Evolutionary conservation across 164 flowering plant species (phyloP).

Genomic region (Santalum album): DNA sequence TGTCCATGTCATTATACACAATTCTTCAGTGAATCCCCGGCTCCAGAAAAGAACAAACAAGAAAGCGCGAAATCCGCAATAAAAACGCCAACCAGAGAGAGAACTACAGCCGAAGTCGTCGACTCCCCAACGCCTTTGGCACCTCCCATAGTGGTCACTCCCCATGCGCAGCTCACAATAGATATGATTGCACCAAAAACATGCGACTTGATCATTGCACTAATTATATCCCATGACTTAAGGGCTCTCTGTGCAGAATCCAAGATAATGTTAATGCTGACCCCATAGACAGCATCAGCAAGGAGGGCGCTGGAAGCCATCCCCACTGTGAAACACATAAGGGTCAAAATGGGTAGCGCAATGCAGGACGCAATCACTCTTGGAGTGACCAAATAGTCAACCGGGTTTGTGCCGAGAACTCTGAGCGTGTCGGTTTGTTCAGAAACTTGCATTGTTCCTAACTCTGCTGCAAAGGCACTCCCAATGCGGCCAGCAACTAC

Average conservation of each 20-base stretch:
- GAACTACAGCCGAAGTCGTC: conserved; percentile 86
- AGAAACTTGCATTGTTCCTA: conserved; percentile 97
- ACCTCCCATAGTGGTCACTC: conserved; percentile 83
- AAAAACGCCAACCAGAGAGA: conserved; percentile 86
- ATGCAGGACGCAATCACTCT: conserved; percentile 79
- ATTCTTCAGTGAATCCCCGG: conserved; percentile 75
- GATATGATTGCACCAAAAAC: conserved; percentile 85
- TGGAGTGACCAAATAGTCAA: conserved; percentile 84
- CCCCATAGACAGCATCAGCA: conserved; percentile 72
- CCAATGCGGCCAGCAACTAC: conserved; percentile 90
- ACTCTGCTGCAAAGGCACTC: conserved; percentile 89
- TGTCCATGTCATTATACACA: conserved; percentile 5
- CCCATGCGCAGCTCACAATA: conserved; percentile 87
- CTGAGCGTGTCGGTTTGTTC: conserved; percentile 89
- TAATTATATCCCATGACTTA: conserved; percentile 75
- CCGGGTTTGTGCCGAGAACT: conserved; percentile 78
- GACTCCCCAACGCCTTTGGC: conserved; percentile 97
- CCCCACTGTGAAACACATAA: conserved; percentile 72
- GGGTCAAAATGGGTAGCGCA: conserved; percentile 67
- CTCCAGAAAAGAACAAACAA: conserved; percentile 78
- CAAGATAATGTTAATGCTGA: conserved; percentile 76
- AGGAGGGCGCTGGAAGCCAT: conserved; percentile 86
- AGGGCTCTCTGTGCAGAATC: conserved; percentile 82
- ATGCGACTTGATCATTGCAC: conserved; percentile 84
- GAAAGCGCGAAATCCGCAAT: conserved; percentile 86